phyloP scores from a whole-genome alignment of 2,329 filamentous ascomycete species.

The Ophiostoma montium region DNA sequence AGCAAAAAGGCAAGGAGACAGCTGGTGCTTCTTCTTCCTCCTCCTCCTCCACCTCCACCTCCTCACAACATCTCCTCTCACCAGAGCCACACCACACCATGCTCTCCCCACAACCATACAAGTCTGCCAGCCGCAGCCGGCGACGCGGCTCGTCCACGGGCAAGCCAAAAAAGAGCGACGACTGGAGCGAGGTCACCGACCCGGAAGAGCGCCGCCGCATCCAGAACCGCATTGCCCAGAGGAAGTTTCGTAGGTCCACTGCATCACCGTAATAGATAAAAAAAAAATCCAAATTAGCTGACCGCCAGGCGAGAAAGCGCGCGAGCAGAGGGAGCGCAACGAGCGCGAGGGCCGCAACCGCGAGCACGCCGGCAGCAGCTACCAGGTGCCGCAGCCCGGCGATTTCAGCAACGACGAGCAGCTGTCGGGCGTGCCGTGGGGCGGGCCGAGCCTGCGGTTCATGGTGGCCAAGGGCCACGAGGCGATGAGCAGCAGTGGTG shows the following conservation, averaged over 20 bases:
- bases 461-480: slow-evolving; percentile 38
- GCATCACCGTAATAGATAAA: neutral
- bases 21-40: slow-evolving; percentile 1
- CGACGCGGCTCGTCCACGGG: slow-evolving; percentile 12
- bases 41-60: neutral
- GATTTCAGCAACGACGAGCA: slow-evolving; percentile 38
- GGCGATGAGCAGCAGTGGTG: slow-evolving; percentile 26
- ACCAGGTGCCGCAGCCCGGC: slow-evolving; percentile 43
- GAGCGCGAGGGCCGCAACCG: slow-evolving; percentile 51
- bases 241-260: slow-evolving; percentile 59
- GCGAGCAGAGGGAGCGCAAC: slow-evolving; percentile 50
- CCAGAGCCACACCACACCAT: slow-evolving; percentile 13
- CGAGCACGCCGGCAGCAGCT: slow-evolving; percentile 48
- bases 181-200: slow-evolving; percentile 58
- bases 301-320: slow-evolving; percentile 51
- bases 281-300: neutral
- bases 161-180: slow-evolving; percentile 38
- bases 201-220: slow-evolving; percentile 59
- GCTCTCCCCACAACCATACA: slow-evolving; percentile 11
- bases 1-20: slow-evolving; percentile 1
- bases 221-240: slow-evolving; percentile 62
- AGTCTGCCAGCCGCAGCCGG: slow-evolving; percentile 13
- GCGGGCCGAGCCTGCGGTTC: slow-evolving; percentile 47
- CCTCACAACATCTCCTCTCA: neutral
- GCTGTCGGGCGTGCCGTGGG: slow-evolving; percentile 58